Base-by-base conservation (phyloP, 768 basidiomycete species). In the Lentinus brumalis region DNA sequence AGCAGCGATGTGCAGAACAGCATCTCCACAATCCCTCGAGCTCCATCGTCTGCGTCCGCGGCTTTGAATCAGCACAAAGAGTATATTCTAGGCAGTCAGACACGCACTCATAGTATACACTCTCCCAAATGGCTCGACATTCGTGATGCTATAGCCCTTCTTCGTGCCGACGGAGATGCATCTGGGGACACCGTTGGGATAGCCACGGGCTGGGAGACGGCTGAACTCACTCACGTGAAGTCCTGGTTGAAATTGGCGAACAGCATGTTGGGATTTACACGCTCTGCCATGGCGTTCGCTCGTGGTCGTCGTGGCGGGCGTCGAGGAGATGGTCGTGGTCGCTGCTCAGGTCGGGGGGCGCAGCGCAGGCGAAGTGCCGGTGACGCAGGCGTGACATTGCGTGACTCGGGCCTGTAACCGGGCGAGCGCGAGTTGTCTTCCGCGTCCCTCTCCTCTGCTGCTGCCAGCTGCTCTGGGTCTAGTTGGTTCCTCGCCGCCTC, bases 171-270 rank as follows among this genome's bases (percentile, higher is more conserved):
- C 91, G 4, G 94, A 94, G 61, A 98, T 86, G 72, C 96, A 98
- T 64, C 91, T 87, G 59, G 30, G 30, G 52, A 35, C 38, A 59
- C 67, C 30, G 67, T 61, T 18, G 41, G 39, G 40, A 11, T 31
- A 30, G 21, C 21, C 5, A 38, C 44, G 29, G 10, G 31, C 18
- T 12, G 29, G 9, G 16, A 18, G 18, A 44, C 11, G 15, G 31
- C 9, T 12, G 35, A 35, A 39, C 26, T 16, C 21, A 71, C 89
- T 57, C 74, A 95, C 87, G 94, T 94, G 74, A 94, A 96, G 73
- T 98, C 96, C 71, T 98, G 96, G 76, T 98, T 98, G 81, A 98
- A 98, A 78, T 95, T 96, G 50, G 92, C 92, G 66, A 92, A 94
- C 45, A 94, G 78, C 88, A 85, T 84, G 70, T 78, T 83, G 40